Evolutionary conservation across 805 yeast species (phyloP).

Genomic region (Schwanniomyces pseudopolymorphus): DNA sequence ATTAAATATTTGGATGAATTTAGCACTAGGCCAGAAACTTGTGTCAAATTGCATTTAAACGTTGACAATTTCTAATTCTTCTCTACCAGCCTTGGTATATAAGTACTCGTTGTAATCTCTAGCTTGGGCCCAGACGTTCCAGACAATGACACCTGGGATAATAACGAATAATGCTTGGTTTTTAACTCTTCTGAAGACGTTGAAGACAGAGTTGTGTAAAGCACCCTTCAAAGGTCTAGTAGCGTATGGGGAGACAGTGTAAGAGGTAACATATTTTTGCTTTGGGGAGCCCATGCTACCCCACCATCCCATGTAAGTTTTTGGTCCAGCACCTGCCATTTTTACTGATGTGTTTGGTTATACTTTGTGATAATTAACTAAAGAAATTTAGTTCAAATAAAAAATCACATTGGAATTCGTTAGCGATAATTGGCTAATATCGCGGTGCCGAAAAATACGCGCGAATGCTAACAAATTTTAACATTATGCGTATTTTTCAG

Average conservation of each 20-base stretch:
- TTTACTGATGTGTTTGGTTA: conserved; percentile 4
- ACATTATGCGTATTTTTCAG: not conserved
- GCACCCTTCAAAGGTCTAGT: conserved; percentile 89
- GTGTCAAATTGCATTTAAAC: conserved; percentile 16
- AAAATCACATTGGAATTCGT: not conserved
- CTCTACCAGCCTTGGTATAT: conserved; percentile 97
- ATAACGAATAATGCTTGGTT: conserved; percentile 76
- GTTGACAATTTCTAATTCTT: conserved; percentile 75
- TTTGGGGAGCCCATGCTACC: conserved; percentile 85
- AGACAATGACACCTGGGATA: conserved; percentile 76
- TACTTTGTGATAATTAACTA: not conserved
- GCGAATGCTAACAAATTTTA: not conserved
- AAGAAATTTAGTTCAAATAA: not conserved
- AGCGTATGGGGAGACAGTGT: conserved; percentile 91
- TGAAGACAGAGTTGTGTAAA: conserved; percentile 82
- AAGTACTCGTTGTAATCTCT: conserved; percentile 90
- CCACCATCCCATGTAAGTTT: conserved; percentile 96
- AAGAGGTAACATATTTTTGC: conserved; percentile 82
- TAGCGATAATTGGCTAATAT: not conserved
- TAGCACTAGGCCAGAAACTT: not conserved
- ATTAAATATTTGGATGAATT: not conserved
- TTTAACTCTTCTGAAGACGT: conserved; percentile 91
- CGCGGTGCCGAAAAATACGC: conserved; percentile 1
- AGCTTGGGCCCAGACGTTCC: conserved; percentile 85
- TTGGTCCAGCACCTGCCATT: conserved; percentile 48